These are phyloP conservation scores for Tuber borchii DNA, from an alignment of 495 filamentous ascomycete species.

Conservation along the genomic window DNA sequence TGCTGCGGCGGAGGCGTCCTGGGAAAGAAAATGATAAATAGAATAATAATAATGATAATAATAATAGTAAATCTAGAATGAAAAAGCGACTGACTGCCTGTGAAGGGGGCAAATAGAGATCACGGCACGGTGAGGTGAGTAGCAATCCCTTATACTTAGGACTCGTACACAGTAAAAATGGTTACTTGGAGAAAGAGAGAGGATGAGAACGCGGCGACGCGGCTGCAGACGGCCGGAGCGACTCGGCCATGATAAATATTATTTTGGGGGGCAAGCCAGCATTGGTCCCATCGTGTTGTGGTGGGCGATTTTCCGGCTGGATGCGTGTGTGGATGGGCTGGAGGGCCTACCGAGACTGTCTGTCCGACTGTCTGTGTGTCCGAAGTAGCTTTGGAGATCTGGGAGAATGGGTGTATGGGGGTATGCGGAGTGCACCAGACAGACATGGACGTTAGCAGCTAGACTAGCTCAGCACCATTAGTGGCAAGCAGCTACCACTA, in stretches of 20 bases:
- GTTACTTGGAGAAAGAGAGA: background rate
- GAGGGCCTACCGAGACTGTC: background rate
- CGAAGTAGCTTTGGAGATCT: constrained; percentile 16
- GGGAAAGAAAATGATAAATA: background rate
- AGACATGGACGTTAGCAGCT: constrained; percentile 10
- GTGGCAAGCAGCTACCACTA: background rate
- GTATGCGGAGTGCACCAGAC: constrained; percentile 17
- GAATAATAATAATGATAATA: background rate
- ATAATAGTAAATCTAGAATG: background rate
- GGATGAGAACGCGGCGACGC: constrained; percentile 16
- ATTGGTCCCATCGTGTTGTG: constrained; percentile 29
- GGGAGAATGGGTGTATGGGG: constrained; percentile 14
- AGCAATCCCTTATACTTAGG: background rate
- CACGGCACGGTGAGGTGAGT: background rate
- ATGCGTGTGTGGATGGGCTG: constrained; percentile 21
- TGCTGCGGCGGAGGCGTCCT: constrained; percentile 5
- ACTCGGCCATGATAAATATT: constrained; percentile 33
- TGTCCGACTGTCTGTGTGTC: constrained; percentile 15
- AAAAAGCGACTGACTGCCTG: constrained; percentile 5
- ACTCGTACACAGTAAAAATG: background rate
- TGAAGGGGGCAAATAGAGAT: background rate
- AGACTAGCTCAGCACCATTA: background rate
- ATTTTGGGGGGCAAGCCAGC: constrained; percentile 33
- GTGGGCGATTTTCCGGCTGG: constrained; percentile 8
- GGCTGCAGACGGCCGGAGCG: constrained; percentile 36